Evolutionary conservation across 148 eudicot species (phyloP), one percentile per base, ranked within the genome.

Genomic region (Gaultheria prostrata): DNA sequence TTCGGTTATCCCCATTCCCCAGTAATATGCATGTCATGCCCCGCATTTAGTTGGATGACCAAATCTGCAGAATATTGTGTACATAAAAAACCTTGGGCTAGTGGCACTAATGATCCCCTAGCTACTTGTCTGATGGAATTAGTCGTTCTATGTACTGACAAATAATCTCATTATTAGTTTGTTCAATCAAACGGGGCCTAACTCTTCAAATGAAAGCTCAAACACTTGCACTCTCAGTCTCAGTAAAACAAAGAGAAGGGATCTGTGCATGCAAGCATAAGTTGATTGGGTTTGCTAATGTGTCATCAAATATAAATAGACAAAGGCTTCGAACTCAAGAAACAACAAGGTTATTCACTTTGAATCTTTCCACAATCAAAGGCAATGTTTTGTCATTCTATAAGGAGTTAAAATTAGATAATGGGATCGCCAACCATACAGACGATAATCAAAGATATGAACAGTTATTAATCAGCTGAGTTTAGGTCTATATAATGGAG

Each of bases 401-500:
- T 65, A 54, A 54, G 8, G 54, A 51, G 71, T 81, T 59, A 65
- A 13, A 53, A 85, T 80, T 28, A 20, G 28, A 14, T 24, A 80
- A 1, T 65, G 74, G 15, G 33, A 56, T 81, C 65, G 81, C 50
- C 76, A 17, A 59, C 63, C 80, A 65, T 65, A 65, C 35, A 65
- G 71, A 12, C 3, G 80, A 85, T 61, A 80, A 85, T 65, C 80
- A 32, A 79, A 35, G 28, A 8, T 45, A 59, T 48, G 82, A 80
- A 73, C 18, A 59, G 57, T 76, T 26, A 61, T 61, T 30, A 85
- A 61, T 13, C n/a, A 39, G 13, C 67, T 12, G 33, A 61, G 8
- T 59, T 85, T 82, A 71, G 89, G 89, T 39, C 85, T 72, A 73
- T 85, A 85, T 8, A 81, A 56, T 17, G 86, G 80, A 13, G 84